A percentile compares a stretch with the other conserved stretches of the same genome.
phyloP scores from a whole-genome alignment of 106 monocot species.

The Acanthochlamys bracteata region DNA sequence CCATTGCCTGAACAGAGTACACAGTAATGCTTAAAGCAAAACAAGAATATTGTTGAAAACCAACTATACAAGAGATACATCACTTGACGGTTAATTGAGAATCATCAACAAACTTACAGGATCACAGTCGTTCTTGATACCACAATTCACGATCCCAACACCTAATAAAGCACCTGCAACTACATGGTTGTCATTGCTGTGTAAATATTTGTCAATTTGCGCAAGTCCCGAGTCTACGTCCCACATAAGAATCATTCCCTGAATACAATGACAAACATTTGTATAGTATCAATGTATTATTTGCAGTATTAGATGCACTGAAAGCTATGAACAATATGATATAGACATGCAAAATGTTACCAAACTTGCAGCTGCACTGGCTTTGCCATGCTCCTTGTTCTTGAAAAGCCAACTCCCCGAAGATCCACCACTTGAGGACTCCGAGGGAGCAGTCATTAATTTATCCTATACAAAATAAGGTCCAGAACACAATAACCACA shows the following conservation, averaged over 20 bases:
- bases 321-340: too few species aligned
- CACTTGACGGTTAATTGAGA: neutral
- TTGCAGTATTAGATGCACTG: too few species aligned
- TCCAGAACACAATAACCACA: neutral
- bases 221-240: slow-evolving; percentile 87
- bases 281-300: too few species aligned
- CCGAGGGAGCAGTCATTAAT: slow-evolving; percentile 73
- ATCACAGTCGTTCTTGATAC: slow-evolving; percentile 89
- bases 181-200: slow-evolving; percentile 88
- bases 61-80: neutral
- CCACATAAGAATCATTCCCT: slow-evolving; percentile 99
- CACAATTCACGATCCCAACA: slow-evolving; percentile 93
- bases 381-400: slow-evolving; percentile 98
- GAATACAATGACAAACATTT: neutral
- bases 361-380: slow-evolving; percentile 96
- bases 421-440: slow-evolving; percentile 67
- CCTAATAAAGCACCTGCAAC: slow-evolving; percentile 90
- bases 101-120: slow-evolving; percentile 46
- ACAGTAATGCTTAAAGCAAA: neutral
- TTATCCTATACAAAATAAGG: slow-evolving; percentile 62
- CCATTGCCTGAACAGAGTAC: slow-evolving; percentile 54
- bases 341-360: slow-evolving; percentile 31
- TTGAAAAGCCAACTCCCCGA: slow-evolving; percentile 79
- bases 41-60: neutral
- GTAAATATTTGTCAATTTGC: slow-evolving; percentile 91